Evolutionary conservation across 163 green algal genomes (phyloP), one percentile per base, ranked within the genome.

Genomic region (Chlamydomonas reinhardtii): DNA sequence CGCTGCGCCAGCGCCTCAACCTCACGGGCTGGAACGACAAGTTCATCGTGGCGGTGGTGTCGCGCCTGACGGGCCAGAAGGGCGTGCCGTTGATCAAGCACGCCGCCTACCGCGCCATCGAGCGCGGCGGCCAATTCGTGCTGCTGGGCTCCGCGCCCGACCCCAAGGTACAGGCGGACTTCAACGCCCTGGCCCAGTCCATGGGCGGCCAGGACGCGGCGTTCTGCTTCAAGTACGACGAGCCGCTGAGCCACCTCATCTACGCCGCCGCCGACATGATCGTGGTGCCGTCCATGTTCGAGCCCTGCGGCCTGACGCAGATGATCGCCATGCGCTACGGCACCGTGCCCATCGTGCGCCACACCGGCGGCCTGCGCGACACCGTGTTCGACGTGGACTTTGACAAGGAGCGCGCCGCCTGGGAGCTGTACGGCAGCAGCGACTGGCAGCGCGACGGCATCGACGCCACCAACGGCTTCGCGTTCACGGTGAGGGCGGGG

Each of bases 21-120:
- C 91, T 99, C 61, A 93, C 77, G 20, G 76, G 85, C 81, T 93
- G 87, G 83, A 73, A 92, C 52, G 96, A 99, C 86, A 94, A 96
- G 73, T 95, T 96, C 43, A 90, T 99, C 12, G 92, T 99, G 27
- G 97, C 94, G 25, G 94, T 98, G 73, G 96, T 99, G 16, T 92
- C 95, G 4, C 93, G 98, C 19, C 94, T 99, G 34, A 99, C 98
- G 11, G 92, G 94, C 32, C 98, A 99, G 90, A 99, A 99, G 94
- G 98, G 98, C 73, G 97, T 99, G 76, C 96, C 98, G 91, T 94
- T 99, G 37, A 99, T 99, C 94, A 99, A 99, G 92, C 97, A 99
- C 90, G 95, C 96, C 29, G 96, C 96, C 32, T 98, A 71, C 89
- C 90, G 96, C 70, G 95, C 95, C 5, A 81, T 99, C 37, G 96